Percentiles rank a stretch among this genome's conserved stretches.
Evolutionary conservation across 805 yeast genomes (phyloP).

Genomic region (Isabelozyma rhagii): DNA sequence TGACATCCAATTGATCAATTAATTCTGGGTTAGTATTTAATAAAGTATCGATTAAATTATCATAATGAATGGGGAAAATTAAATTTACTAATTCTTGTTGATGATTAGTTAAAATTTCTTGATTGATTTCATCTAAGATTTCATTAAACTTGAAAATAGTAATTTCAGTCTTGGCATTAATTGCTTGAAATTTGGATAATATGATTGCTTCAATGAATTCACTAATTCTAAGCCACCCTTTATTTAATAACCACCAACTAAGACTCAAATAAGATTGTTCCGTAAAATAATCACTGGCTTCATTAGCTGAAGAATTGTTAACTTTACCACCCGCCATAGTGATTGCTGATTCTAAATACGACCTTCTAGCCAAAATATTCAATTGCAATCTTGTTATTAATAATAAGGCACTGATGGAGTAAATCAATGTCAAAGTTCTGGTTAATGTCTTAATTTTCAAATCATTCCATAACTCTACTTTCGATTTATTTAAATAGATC

Average conservation of each 20-base stretch:
- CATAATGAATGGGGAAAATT: slow-evolving; percentile 36
- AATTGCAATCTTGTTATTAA: slow-evolving; percentile 81
- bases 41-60: slow-evolving; percentile 43
- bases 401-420: slow-evolving; percentile 66
- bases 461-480: slow-evolving; percentile 73
- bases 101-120: slow-evolving; percentile 15
- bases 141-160: slow-evolving; percentile 56
- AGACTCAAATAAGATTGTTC: slow-evolving; percentile 83
- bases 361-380: slow-evolving; percentile 82
- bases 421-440: slow-evolving; percentile 67
- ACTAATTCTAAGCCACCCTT: slow-evolving; percentile 70
- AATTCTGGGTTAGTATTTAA: slow-evolving; percentile 45
- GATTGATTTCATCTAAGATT: slow-evolving; percentile 16
- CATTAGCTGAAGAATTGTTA: slow-evolving; percentile 10
- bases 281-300: slow-evolving; percentile 47
- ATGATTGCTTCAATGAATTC: slow-evolving; percentile 56
- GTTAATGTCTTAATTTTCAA: slow-evolving; percentile 73
- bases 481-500: slow-evolving; percentile 26
- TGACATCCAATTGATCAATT: slow-evolving; percentile 32
- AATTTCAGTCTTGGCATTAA: slow-evolving; percentile 73
- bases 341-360: slow-evolving; percentile 77
- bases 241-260: slow-evolving; percentile 91
- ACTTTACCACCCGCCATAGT: slow-evolving; percentile 55
- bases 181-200: slow-evolving; percentile 52
- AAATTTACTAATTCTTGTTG: slow-evolving; percentile 14